Conservation (phyloP, 2,329 filamentous ascomycete genomes). For the Colletotrichum sp. region DNA sequence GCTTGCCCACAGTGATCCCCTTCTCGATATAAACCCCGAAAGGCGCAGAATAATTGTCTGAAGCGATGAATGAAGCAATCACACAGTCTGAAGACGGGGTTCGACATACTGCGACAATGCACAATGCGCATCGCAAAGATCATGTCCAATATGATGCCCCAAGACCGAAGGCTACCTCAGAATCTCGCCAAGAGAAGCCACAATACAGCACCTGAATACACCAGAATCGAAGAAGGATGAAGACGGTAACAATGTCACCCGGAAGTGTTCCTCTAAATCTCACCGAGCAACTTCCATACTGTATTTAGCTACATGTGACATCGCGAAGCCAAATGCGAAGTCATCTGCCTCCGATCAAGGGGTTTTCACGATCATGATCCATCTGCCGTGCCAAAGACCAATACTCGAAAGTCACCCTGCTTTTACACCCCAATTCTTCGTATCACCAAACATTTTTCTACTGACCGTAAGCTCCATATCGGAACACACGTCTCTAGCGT, state of each 20-base stretch:
- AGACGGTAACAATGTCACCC: accelerated
- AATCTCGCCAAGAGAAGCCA: not conserved
- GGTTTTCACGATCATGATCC: too few relatives aligned
- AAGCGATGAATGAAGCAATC: not conserved
- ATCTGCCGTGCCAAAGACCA: too few relatives aligned
- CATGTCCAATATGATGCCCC: not conserved
- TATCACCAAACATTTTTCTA: not conserved
- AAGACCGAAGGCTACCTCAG: too few relatives aligned
- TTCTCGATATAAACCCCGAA: not conserved
- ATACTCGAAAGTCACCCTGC: not conserved
- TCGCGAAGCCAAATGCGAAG: not conserved
- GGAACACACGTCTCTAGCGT: accelerated
- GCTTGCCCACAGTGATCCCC: not conserved
- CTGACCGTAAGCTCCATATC: not conserved
- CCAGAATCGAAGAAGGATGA: not conserved
- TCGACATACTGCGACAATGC: too few relatives aligned
- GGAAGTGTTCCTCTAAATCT: accelerated
- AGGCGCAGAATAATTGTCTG: not conserved
- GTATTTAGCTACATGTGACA: accelerated
- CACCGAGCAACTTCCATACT: accelerated
- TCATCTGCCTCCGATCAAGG: not conserved
- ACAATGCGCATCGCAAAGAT: too few relatives aligned
- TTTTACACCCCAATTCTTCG: not conserved
- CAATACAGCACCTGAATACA: not conserved
- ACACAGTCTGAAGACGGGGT: accelerated